Evolutionary conservation across 176 grass and related monocot species (phyloP).

Genomic region (Oryza longistaminata): DNA sequence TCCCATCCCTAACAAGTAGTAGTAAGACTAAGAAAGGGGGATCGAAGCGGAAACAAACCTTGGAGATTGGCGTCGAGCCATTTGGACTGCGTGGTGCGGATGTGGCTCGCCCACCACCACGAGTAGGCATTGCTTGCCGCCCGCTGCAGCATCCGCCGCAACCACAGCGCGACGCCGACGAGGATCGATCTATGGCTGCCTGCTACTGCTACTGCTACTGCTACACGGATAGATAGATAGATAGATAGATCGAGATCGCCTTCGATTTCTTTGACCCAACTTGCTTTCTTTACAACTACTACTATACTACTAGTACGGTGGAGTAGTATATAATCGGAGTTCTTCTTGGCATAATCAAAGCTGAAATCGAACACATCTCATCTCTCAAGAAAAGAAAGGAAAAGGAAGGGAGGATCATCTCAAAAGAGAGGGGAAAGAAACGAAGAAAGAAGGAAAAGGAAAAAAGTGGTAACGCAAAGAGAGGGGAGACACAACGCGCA

Average conservation of each 20-base stretch:
- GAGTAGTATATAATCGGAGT: no score
- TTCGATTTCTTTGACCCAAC: neutral
- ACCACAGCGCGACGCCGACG: no score
- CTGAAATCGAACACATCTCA: neutral
- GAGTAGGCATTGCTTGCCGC: constrained; percentile 85
- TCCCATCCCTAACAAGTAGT: no score
- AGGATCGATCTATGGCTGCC: no score
- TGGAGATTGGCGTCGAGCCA: constrained; percentile 79
- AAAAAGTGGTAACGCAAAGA: no score
- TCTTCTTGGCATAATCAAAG: neutral
- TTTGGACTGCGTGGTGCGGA: constrained; percentile 81
- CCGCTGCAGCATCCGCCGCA: constrained; percentile 59
- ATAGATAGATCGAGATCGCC: neutral
- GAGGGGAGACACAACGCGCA: no score
- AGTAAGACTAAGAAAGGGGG: no score
- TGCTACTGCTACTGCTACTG: no score
- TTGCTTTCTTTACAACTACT: neutral
- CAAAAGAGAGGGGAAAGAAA: neutral
- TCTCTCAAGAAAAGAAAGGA: neutral
- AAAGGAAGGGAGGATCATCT: neutral
- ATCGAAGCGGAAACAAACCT: constrained; percentile 27
- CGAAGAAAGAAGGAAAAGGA: no score
- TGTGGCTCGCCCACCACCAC: constrained; percentile 89
- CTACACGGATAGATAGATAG: neutral
- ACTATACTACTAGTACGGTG: no score